Evolutionary conservation across 2,329 filamentous ascomycete genomes (phyloP).

Genomic region (Sarocladiaceae sp.): DNA sequence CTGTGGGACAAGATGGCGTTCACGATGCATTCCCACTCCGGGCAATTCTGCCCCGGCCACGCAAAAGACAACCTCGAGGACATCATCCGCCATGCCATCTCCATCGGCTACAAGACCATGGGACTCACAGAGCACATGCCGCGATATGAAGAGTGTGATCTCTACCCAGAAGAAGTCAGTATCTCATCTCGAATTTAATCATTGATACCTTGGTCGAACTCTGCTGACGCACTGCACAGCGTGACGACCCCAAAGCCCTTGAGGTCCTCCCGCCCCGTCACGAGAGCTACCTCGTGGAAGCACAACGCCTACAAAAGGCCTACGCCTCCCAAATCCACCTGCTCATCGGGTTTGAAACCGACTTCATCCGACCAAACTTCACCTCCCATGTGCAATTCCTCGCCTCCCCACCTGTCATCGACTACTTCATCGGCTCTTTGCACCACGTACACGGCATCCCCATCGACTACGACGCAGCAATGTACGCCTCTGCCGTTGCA

Average conservation of each 20-base stretch:
- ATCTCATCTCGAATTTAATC: neutral
- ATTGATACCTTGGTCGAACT: neutral
- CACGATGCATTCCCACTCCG: slow-evolving; percentile 96
- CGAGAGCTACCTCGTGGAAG: slow-evolving; percentile 71
- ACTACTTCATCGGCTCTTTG: slow-evolving; percentile 90
- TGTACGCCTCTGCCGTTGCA: slow-evolving; percentile 52
- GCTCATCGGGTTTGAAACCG: slow-evolving; percentile 85
- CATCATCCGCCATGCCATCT: slow-evolving; percentile 74
- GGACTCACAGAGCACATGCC: slow-evolving; percentile 96
- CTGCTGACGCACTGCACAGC: slow-evolving; percentile 26
- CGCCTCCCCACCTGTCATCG: slow-evolving; percentile 59
- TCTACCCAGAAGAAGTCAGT: slow-evolving; percentile 85
- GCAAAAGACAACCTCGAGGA: slow-evolving; percentile 82
- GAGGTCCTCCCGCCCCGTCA: slow-evolving; percentile 51
- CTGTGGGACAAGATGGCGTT: slow-evolving; percentile 66
- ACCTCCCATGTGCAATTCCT: slow-evolving; percentile 57
- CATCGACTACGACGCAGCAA: slow-evolving; percentile 75
- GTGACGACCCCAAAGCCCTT: slow-evolving; percentile 46
- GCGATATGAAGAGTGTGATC: slow-evolving; percentile 64
- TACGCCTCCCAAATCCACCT: slow-evolving; percentile 72
- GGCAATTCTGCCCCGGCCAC: slow-evolving; percentile 91
- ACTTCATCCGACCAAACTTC: slow-evolving; percentile 78
- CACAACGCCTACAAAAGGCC: slow-evolving; percentile 62
- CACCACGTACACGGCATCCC: slow-evolving; percentile 85
- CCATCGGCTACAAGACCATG: slow-evolving; percentile 74